These are phyloP conservation scores for Aspergillus uvarum DNA, from an alignment of 2,329 filamentous ascomycete species.

Conservation along the genomic window DNA sequence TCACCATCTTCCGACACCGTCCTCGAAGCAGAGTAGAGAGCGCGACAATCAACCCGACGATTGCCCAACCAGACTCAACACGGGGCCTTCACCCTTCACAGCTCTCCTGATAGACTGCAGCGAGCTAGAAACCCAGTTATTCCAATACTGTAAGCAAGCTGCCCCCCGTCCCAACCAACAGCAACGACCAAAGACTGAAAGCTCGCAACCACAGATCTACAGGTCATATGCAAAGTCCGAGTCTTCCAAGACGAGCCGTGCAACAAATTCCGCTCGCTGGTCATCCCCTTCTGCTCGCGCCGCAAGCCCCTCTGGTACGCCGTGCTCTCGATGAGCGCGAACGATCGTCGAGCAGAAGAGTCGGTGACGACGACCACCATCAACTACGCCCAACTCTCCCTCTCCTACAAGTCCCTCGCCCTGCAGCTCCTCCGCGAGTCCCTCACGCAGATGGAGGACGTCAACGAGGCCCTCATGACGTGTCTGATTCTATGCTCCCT, in stretches of 20 bases:
- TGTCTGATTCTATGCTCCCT: slow-evolving; percentile 1
- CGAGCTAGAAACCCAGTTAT: not conserved
- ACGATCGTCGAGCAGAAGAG: not conserved
- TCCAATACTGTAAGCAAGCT: slow-evolving; percentile 1
- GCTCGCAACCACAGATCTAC: not conserved
- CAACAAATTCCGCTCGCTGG: slow-evolving; percentile 3
- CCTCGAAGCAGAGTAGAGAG: not conserved
- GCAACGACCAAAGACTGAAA: not conserved
- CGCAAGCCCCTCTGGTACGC: slow-evolving; percentile 3
- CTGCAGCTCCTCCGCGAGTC: slow-evolving; percentile 1
- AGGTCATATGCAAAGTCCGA: slow-evolving; percentile 1
- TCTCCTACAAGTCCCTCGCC: not conserved
- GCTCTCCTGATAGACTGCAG: not conserved
- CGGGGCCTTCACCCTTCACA: not conserved
- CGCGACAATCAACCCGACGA: not conserved
- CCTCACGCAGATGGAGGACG: not conserved
- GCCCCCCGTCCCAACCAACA: not conserved
- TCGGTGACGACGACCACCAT: not conserved
- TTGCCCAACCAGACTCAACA: not conserved
- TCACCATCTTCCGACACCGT: not conserved
- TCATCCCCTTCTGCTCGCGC: slow-evolving; percentile 1
- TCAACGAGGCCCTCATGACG: slow-evolving; percentile 2
- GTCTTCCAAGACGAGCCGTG: not conserved
- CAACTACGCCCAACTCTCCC: slow-evolving; percentile 3
- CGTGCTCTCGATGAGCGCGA: slow-evolving; percentile 3